phyloP scores from a whole-genome alignment of 2,329 filamentous ascomycete genomes.

The Ampelomyces quisqualis region DNA sequence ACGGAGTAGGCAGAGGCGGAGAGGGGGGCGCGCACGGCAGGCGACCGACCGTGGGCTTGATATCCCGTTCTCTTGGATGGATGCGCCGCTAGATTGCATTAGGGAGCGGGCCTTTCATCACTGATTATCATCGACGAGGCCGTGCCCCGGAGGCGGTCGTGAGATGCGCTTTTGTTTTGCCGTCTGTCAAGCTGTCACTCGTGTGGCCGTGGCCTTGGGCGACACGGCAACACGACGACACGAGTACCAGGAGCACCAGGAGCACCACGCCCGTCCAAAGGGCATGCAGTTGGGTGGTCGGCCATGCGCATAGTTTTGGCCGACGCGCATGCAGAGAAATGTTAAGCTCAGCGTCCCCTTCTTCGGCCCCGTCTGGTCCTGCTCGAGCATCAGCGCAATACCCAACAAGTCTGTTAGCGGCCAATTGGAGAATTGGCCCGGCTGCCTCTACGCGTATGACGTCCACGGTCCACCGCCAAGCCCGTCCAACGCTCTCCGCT shows the following conservation, averaged over 20 bases:
- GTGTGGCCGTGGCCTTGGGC: neutral
- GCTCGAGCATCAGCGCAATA: conserved; percentile 13
- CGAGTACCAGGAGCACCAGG: too few relatives aligned
- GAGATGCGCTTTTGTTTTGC: too few relatives aligned
- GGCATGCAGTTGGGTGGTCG: too few relatives aligned
- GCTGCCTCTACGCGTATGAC: conserved; percentile 27
- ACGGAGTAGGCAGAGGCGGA: conserved; percentile 4
- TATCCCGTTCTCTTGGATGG: conserved; percentile 14
- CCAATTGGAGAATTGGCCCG: conserved; percentile 14
- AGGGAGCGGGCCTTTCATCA: conserved; percentile 16
- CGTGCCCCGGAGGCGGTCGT: conserved; percentile 8
- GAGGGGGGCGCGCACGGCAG: conserved; percentile 10
- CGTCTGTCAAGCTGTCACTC: too few relatives aligned
- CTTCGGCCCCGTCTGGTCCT: conserved; percentile 4
- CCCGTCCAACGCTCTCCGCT: conserved; percentile 22
- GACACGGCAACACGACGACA: neutral
- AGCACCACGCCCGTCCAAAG: too few relatives aligned
- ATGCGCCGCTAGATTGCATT: conserved; percentile 19
- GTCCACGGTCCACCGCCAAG: conserved; percentile 19
- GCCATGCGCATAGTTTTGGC: neutral
- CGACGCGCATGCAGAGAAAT: neutral
- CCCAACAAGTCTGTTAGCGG: conserved; percentile 18
- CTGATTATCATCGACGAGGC: conserved; percentile 23
- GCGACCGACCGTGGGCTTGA: conserved; percentile 10
- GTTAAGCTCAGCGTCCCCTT: neutral